Evolutionary conservation across 208 protist species (phyloP).

Genomic region (Trypanosomatidae sp.): DNA sequence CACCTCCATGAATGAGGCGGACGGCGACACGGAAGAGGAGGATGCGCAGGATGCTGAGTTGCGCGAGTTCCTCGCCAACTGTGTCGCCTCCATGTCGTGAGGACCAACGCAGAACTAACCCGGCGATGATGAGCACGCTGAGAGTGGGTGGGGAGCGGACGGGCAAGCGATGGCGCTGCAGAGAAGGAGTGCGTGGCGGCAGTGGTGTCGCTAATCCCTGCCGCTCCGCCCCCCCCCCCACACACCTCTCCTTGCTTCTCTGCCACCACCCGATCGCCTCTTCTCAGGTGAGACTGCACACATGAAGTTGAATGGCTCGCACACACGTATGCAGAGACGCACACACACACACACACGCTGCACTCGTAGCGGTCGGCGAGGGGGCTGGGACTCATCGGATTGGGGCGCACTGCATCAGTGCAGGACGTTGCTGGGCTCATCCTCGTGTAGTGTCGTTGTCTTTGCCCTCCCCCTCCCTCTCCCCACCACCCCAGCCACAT

Average conservation of each 20-base stretch:
- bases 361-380: background rate
- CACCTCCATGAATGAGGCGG: conserved; percentile 15
- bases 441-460: background rate
- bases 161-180: background rate
- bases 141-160: background rate
- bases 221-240: background rate
- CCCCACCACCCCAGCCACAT: no score
- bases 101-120: conserved; percentile 14
- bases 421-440: background rate
- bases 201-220: background rate
- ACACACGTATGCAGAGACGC: background rate
- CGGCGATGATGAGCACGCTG: background rate
- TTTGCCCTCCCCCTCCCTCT: no score
- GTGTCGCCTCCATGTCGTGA: conserved; percentile 33
- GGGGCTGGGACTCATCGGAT: background rate
- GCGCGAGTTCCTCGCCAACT: conserved; percentile 63
- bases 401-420: background rate
- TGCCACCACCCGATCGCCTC: background rate
- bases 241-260: background rate
- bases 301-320: background rate
- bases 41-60: conserved; percentile 54
- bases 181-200: background rate
- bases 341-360: conserved; percentile 4
- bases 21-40: conserved; percentile 26
- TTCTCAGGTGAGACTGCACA: background rate